Percentiles rank a stretch among this genome's conserved stretches.
These are phyloP conservation scores for Fusarium nurragi DNA, from an alignment of 2,329 filamentous ascomycete genomes.

Conservation along the genomic window DNA sequence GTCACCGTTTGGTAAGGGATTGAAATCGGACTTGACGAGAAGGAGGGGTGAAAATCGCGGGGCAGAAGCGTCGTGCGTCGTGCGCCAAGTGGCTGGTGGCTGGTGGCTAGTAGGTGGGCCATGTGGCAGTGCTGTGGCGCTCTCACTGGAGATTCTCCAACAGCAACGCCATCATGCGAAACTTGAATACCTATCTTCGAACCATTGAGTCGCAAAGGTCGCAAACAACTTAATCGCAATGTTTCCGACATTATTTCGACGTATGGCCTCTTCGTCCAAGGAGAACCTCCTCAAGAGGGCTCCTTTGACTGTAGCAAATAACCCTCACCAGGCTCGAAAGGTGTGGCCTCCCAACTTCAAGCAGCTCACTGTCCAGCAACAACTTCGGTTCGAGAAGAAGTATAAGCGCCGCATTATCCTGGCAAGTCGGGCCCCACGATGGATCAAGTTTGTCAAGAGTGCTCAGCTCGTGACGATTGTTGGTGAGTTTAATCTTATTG, in stretches of 20 bases:
- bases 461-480: slow-evolving; percentile 68
- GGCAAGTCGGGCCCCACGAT: slow-evolving; percentile 68
- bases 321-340: slow-evolving; percentile 73
- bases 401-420: slow-evolving; percentile 76
- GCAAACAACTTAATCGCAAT: slow-evolving; percentile 37
- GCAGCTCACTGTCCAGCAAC: slow-evolving; percentile 74
- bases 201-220: slow-evolving; percentile 20
- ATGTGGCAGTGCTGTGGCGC: slow-evolving; percentile 44
- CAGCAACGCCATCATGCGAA: slow-evolving; percentile 9
- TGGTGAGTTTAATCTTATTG: slow-evolving; percentile 51
- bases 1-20: slow-evolving; percentile 42
- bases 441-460: slow-evolving; percentile 72
- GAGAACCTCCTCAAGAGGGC: slow-evolving; percentile 41
- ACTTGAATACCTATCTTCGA: slow-evolving; percentile 9
- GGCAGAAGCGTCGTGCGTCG: slow-evolving; percentile 40
- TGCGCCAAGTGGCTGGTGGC: slow-evolving; percentile 8
- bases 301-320: slow-evolving; percentile 56
- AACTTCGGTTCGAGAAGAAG: slow-evolving; percentile 81
- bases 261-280: slow-evolving; percentile 48
- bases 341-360: slow-evolving; percentile 82
- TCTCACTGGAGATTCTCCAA: slow-evolving; percentile 22
- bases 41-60: slow-evolving; percentile 53
- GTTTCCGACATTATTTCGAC: slow-evolving; percentile 49
- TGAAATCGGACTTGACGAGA: slow-evolving; percentile 33
- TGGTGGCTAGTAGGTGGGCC: slow-evolving; percentile 29